Base-by-base conservation (phyloP, 352 stramenopile species). In the Globisporangium lucens region DNA sequence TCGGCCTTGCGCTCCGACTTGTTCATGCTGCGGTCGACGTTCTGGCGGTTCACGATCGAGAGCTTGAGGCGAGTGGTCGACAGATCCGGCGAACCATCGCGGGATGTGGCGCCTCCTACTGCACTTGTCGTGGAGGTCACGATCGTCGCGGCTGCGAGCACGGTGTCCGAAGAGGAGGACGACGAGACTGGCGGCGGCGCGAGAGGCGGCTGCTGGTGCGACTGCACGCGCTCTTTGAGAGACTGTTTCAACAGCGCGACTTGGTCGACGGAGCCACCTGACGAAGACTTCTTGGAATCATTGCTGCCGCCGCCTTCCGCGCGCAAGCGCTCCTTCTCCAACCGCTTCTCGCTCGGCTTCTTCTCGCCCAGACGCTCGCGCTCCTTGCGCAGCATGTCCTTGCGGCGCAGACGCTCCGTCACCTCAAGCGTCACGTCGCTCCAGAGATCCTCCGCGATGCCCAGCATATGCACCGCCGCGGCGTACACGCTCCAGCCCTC, bases 1-100 rank as follows among this genome's bases (percentile, higher is more conserved):
- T 95, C 88, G 3, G 87, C 83, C 56, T 95, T 95, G 24, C 88
- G 88, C 70, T 94, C 86, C 52, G 82, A 86, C 38, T 95, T 95
- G 68, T 87, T 94, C 82, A 91, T 91, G 9, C 80, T 90, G 8
- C 82, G 80, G 30, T 91, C 82, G 64, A 91, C 70, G 41, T 80
- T 90, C 9, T 75, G 72, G 55, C 83, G 83, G 41, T 76, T 89
- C 64, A 89, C 84, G n/a, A 91, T 75, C 56, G 87, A 78, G 24
- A 93, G 66, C 56, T 87, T 86, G 4, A 93, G 66, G 2, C 83
- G 82, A 2, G 83, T 90, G 20, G 76, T 72, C 17, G 78, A 79
- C 43, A 73, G 33, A 64, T 86, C 80, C 0, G 41, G 49, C 27
- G 66, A 60, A 52, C 61, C 67, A 55, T 66, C 61, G n/a, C 61